Conservation (phyloP, 495 filamentous ascomycete species). For the Astrothelium subdiscretum region DNA sequence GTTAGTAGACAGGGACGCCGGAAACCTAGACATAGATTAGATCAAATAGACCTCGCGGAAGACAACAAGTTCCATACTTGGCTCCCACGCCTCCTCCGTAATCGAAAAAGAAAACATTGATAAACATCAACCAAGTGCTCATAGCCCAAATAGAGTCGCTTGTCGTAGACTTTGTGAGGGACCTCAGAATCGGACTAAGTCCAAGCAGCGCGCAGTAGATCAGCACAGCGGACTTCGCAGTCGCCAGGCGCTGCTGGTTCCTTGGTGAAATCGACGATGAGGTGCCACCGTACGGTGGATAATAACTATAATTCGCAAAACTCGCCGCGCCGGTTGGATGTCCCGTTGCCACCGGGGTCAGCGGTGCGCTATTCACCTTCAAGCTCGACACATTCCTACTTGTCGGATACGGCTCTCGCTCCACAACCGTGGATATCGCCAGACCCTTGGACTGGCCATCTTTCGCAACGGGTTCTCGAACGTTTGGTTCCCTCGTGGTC, state of each 20-base stretch:
- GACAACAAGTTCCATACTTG: slow-evolving; percentile 31
- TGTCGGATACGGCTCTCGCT: background rate
- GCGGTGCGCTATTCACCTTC: background rate
- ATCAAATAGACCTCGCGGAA: slow-evolving; percentile 7
- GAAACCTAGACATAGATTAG: slow-evolving; percentile 39
- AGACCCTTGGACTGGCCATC: background rate
- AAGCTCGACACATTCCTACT: background rate
- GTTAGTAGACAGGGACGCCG: slow-evolving; percentile 84
- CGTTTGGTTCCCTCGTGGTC: background rate
- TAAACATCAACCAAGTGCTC: slow-evolving; percentile 79
- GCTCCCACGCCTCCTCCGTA: slow-evolving; percentile 62
- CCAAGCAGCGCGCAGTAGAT: slow-evolving; percentile 89
- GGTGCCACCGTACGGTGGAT: slow-evolving; percentile 20
- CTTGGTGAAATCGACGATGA: slow-evolving; percentile 40
- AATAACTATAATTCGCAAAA: slow-evolving; percentile 9
- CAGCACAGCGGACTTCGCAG: slow-evolving; percentile 79
- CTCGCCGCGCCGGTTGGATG: background rate
- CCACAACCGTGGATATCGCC: background rate
- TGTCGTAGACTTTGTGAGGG: slow-evolving; percentile 78
- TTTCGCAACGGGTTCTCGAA: background rate
- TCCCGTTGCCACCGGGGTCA: background rate
- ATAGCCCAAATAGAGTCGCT: slow-evolving; percentile 94
- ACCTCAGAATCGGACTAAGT: slow-evolving; percentile 87
- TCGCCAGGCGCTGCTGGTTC: slow-evolving; percentile 55
- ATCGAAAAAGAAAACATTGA: slow-evolving; percentile 97